Evolutionary conservation across 2,329 filamentous ascomycete species (phyloP).

Genomic region (Claviceps pusilla): DNA sequence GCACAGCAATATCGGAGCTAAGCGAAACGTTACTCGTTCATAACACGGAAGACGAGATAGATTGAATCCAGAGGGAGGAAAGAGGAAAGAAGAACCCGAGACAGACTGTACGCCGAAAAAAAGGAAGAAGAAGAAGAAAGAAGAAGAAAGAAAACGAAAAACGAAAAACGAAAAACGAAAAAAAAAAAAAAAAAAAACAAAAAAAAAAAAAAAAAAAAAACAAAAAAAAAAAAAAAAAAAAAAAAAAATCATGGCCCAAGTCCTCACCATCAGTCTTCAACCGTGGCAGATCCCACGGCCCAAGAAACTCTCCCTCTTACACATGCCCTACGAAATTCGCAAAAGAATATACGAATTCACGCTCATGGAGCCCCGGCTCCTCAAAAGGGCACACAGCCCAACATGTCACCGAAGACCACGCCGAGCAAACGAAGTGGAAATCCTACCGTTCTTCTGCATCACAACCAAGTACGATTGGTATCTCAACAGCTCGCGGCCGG

Average conservation of each 20-base stretch:
- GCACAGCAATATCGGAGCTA: no score
- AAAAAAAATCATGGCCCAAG: neutral
- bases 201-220: neutral
- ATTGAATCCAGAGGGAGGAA: no score
- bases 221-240: neutral
- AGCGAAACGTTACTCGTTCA: no score
- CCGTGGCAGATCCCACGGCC: neutral
- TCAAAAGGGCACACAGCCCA: neutral
- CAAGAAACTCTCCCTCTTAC: neutral
- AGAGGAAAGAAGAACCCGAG: no score
- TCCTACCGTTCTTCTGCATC: neutral
- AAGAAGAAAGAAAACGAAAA: no score
- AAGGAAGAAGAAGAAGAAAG: no score
- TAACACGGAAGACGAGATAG: no score
- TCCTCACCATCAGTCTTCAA: neutral
- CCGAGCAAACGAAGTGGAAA: neutral
- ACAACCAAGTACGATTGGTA: neutral
- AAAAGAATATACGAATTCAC: neutral
- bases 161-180: neutral
- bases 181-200: neutral
- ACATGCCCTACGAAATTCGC: neutral
- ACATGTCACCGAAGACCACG: neutral
- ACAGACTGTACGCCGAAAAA: no score
- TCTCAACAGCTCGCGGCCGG: neutral
- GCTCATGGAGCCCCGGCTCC: neutral